Conservation (phyloP, 306 rosid genomes). For the Parietaria judaica region DNA sequence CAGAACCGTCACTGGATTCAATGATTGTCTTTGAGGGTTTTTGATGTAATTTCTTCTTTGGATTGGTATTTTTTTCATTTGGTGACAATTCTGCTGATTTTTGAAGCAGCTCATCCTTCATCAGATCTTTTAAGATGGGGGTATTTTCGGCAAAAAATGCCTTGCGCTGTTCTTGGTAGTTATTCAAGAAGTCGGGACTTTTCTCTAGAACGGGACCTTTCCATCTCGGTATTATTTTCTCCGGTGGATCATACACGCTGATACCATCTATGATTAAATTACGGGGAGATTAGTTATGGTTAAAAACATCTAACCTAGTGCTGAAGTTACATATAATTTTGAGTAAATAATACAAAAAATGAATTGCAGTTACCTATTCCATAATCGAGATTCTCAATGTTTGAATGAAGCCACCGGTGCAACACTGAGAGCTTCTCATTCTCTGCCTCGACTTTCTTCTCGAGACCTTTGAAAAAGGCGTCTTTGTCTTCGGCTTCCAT, state of each 20-base stretch:
- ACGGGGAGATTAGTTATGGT: not conserved
- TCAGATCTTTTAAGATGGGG: constrained; percentile 22
- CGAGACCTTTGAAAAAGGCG: constrained; percentile 76
- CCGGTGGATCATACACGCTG: constrained; percentile 77
- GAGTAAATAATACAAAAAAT: not conserved
- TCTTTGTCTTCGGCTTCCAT: constrained; percentile 59
- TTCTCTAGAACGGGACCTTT: constrained; percentile 70
- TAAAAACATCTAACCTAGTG: not conserved
- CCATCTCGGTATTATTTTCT: constrained; percentile 86
- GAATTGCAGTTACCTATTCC: constrained; percentile 52
- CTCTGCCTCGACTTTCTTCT: constrained; percentile 65
- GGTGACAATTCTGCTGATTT: constrained; percentile 34
- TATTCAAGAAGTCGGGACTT: constrained; percentile 54
- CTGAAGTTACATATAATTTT: constrained; percentile 20
- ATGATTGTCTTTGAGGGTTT: constrained; percentile 47
- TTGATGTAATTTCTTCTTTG: constrained; percentile 11
- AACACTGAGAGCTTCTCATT: constrained; percentile 54
- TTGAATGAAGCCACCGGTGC: constrained; percentile 83
- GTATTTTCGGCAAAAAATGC: constrained; percentile 27
- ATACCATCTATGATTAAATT: constrained; percentile 54
- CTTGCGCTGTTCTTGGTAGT: constrained; percentile 48
- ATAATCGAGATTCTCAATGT: constrained; percentile 81
- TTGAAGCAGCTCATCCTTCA: constrained; percentile 36
- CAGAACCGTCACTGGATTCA: constrained; percentile 90
- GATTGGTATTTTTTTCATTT: constrained; percentile 22